phyloP scores from a whole-genome alignment of 1,139 yeast species.

The Candida smagusa region DNA sequence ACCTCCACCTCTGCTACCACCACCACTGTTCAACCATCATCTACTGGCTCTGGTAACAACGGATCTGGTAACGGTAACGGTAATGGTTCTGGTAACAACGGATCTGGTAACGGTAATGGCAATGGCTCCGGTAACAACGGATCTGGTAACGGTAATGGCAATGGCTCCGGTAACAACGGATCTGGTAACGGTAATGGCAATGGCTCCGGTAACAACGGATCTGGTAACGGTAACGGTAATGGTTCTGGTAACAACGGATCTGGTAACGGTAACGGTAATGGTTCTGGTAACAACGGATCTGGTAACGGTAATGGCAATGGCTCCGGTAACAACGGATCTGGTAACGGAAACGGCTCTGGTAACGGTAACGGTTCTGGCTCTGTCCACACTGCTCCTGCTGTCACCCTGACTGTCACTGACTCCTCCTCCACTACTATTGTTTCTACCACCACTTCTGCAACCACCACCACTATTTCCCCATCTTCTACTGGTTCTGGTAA shows the following conservation, averaged over 20 bases:
- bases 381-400: background rate
- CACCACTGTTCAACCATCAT: background rate
- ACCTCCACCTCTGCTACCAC: background rate
- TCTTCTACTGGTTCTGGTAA: background rate
- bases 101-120: background rate
- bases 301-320: background rate
- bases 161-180: background rate
- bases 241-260: background rate
- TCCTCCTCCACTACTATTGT: background rate
- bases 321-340: background rate
- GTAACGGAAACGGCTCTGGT: too few species aligned
- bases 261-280: background rate
- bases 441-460: background rate
- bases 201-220: too few species aligned
- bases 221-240: background rate
- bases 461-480: background rate
- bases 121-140: background rate
- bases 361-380: background rate
- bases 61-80: background rate
- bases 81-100: background rate
- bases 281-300: background rate
- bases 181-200: too few species aligned
- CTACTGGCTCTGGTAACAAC: background rate
- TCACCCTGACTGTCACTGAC: background rate
- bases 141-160: background rate